Base-by-base conservation (phyloP, 495 filamentous ascomycete genomes). In the Parathielavia appendiculata region DNA sequence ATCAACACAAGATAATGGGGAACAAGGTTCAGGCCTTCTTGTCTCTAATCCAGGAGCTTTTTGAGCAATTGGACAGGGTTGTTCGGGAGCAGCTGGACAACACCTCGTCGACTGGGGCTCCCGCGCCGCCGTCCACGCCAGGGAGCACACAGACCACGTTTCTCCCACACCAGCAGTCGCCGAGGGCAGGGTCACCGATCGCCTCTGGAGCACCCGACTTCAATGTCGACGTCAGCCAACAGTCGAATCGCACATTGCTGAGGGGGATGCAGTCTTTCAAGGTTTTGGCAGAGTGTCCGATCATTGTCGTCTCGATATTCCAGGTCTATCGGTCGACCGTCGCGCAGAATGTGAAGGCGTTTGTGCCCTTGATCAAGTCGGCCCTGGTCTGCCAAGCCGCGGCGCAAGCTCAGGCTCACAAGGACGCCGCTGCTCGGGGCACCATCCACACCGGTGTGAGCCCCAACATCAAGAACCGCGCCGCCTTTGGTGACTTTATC, bases 191-290 rank as follows among this genome's bases (percentile, higher is more conserved):
- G 41, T 97, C 95, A 12, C 95, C 95, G 30, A 84, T 90, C 14
- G 86, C 90, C 6, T 85, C 90, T 81, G 66, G 67, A 8, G 63
- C 66, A 5, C 58, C 69, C 39, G 69, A 70, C 39, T 71, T 71
- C 11, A 69, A 75, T 52, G 79, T 85, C 40, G 92, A 97, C 51
- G 75, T 92, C 12, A 86, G 83, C 40, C 89, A 92, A 60, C 91
- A 92, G 70, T 81, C 88, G 51, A 86, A 83, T 30, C 85, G 92
- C 56, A 84, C 86, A 23, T 72, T 97, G 23, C 74, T 90, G 41
- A 91, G 87, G 68, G 93, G 95, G 17, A 96, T 97, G 92, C 88
- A 96, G 71, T 97, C 92, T 6, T 99, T 99, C 80, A 99, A 97
- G 72, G 95, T 99, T 36, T 81, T 97, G 16, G 89, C 92, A 0